Conservation (phyloP, 108 stramenopile species). For the Hondaea fermentalgiana region DNA sequence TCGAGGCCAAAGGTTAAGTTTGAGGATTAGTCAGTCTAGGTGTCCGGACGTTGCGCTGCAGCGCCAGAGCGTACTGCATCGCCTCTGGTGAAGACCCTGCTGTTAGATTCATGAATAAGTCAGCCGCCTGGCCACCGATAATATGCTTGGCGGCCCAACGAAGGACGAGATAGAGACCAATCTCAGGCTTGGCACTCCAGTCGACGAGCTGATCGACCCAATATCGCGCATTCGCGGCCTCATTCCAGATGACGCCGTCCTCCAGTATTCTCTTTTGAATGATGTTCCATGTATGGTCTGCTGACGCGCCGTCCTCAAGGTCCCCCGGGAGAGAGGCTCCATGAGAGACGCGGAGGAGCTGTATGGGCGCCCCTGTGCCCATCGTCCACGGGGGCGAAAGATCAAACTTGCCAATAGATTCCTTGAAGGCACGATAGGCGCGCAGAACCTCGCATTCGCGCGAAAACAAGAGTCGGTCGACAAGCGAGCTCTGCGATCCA, state of each 20-base stretch:
- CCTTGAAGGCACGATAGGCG: background rate
- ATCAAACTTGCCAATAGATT: background rate
- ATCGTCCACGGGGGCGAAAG: background rate
- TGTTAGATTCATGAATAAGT: background rate
- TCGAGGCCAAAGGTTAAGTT: no score
- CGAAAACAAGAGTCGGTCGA: background rate
- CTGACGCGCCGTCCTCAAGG: background rate
- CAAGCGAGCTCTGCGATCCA: background rate
- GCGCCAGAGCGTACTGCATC: background rate
- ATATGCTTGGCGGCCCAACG: background rate
- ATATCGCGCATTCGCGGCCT: background rate
- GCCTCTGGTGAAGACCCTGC: background rate
- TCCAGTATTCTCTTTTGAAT: background rate
- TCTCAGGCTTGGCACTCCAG: background rate
- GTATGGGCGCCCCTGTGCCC: no score
- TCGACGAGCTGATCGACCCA: background rate
- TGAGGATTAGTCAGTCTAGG: background rate
- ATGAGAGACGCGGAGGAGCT: no score
- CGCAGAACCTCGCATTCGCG: background rate
- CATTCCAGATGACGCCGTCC: background rate
- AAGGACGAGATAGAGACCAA: background rate
- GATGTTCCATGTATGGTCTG: background rate
- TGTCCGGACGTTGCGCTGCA: background rate
- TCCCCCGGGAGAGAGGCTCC: background rate
- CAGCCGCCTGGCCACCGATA: background rate